Percentiles rank a stretch among this genome's conserved stretches.
Evolutionary conservation across 108 stramenopile species (phyloP).

Genomic region (Fragilariopsis cylindrus): DNA sequence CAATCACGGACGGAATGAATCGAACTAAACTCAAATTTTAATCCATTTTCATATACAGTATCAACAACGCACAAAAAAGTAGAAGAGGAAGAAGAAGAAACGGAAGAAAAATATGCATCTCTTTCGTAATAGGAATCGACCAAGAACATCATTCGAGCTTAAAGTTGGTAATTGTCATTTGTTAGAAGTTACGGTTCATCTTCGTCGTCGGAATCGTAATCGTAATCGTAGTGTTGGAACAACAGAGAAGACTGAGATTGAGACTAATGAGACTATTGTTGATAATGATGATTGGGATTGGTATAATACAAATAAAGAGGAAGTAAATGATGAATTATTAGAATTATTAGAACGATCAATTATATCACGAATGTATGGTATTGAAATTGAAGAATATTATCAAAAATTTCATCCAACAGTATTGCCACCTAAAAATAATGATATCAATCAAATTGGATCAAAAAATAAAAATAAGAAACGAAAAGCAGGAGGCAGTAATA

Average conservation of each 20-base stretch:
- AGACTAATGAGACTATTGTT: neutral
- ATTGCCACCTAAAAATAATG: slow-evolving; percentile 17
- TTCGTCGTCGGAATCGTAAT: slow-evolving; percentile 20
- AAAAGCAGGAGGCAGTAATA: neutral
- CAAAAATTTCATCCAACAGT: slow-evolving; percentile 16
- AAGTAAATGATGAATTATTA: slow-evolving; percentile 33
- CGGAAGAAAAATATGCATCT: neutral
- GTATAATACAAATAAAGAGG: slow-evolving; percentile 27
- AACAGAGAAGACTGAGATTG: neutral
- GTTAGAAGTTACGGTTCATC: slow-evolving; percentile 37
- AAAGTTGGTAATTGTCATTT: slow-evolving; percentile 30
- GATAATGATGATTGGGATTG: slow-evolving; percentile 32
- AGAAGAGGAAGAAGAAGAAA: no score
- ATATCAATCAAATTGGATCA: slow-evolving; percentile 10
- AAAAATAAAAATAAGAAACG: slow-evolving; percentile 20
- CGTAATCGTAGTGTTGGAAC: neutral
- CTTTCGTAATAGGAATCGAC: slow-evolving; percentile 37
- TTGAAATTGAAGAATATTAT: slow-evolving; percentile 40
- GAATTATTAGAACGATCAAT: slow-evolving; percentile 35
- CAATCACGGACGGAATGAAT: no score
- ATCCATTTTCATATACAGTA: no score
- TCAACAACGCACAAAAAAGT: no score
- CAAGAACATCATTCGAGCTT: slow-evolving; percentile 32
- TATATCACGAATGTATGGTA: slow-evolving; percentile 38
- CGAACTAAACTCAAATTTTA: no score